phyloP scores from a whole-genome alignment of 148 eudicot species.

The Dysphania ambrosioides region DNA sequence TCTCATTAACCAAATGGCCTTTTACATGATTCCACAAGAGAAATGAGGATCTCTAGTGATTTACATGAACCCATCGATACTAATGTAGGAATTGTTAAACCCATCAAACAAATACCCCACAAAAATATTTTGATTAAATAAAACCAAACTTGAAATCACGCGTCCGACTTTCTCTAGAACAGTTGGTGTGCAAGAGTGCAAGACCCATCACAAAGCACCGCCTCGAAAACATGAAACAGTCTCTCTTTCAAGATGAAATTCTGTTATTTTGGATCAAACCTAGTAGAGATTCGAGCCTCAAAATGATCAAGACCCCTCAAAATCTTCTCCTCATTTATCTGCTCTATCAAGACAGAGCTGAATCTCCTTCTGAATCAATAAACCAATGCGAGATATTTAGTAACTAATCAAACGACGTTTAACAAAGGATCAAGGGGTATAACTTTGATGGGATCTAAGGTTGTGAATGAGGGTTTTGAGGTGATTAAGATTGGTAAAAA shows the following conservation, averaged over 20 bases:
- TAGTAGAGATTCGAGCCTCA: conserved; percentile 27
- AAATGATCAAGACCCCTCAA: conserved; percentile 26
- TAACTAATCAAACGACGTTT: conserved; percentile 20
- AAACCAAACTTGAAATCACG: no score
- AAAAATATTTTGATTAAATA: no score
- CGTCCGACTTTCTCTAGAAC: conserved; percentile 38
- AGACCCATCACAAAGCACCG: conserved; percentile 23
- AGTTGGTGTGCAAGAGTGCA: conserved; percentile 21
- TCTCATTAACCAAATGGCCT: conserved; percentile 38
- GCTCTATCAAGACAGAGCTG: conserved; percentile 27
- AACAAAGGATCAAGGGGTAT: conserved; percentile 30
- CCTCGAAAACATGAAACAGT: conserved; percentile 35
- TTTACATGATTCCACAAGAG: conserved; percentile 34
- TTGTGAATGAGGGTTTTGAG: no score
- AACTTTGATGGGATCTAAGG: no score
- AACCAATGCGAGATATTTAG: conserved; percentile 23
- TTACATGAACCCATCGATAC: conserved; percentile 29
- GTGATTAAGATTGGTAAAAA: conserved; percentile 27
- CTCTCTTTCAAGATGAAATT: conserved; percentile 32
- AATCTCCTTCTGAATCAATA: conserved; percentile 24
- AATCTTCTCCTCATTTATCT: conserved; percentile 31
- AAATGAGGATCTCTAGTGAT: conserved; percentile 33
- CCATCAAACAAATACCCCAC: no score
- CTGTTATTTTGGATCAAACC: conserved; percentile 40
- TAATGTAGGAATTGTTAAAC: conserved; percentile 30